A percentile compares a stretch with the other conserved stretches of the same genome.
Evolutionary conservation across 1,139 yeast genomes (phyloP).

Genomic region (Candida sojae): DNA sequence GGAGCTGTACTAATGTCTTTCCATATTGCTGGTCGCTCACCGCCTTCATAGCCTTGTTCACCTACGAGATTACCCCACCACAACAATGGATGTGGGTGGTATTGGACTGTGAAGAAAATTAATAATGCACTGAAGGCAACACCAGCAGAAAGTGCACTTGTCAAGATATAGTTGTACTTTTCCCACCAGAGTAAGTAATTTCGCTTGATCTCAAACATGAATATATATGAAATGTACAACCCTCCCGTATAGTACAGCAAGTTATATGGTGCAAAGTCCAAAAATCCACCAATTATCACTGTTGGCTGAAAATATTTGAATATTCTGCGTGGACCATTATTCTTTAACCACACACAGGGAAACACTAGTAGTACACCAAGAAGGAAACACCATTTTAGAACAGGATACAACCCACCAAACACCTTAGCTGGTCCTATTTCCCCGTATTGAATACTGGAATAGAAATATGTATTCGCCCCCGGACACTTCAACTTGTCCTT

Average conservation of each 20-base stretch:
- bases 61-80: conserved; percentile 66
- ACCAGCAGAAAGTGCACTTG: conserved; percentile 61
- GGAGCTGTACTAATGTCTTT: conserved; percentile 35
- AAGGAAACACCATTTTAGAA: conserved; percentile 35
- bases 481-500: conserved; percentile 34
- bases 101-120: conserved; percentile 59
- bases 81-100: conserved; percentile 32
- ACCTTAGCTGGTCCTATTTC: conserved; percentile 38
- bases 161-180: conserved; percentile 61
- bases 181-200: conserved; percentile 61
- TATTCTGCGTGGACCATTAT: conserved; percentile 25
- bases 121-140: conserved; percentile 58
- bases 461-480: conserved; percentile 32
- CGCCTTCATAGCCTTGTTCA: conserved; percentile 50
- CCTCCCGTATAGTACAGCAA: conserved; percentile 57
- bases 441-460: conserved; percentile 36
- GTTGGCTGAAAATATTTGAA: conserved; percentile 48
- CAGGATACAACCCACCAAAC: conserved; percentile 33
- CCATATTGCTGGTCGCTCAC: conserved; percentile 27
- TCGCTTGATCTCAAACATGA: conserved; percentile 54
- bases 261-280: conserved; percentile 56
- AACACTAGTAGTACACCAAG: conserved; percentile 30
- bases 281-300: conserved; percentile 48
- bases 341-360: conserved; percentile 28
- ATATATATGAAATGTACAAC: conserved; percentile 45